These are phyloP conservation scores for Exophiala alcalophila DNA, from an alignment of 2,329 filamentous ascomycete species.

Conservation along the genomic window DNA sequence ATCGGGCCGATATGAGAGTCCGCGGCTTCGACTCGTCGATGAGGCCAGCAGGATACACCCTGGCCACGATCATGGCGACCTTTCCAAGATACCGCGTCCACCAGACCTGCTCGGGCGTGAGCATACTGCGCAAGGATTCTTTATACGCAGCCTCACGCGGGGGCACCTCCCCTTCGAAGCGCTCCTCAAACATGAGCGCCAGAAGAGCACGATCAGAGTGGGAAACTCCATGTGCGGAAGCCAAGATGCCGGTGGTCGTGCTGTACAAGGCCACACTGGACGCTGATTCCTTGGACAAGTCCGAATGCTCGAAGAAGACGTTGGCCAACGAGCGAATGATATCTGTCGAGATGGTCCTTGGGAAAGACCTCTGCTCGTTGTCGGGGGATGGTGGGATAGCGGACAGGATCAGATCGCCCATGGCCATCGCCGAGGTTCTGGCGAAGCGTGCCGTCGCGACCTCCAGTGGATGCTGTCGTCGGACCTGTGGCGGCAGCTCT, in stretches of 20 bases:
- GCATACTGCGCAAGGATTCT: slow-evolving; percentile 50
- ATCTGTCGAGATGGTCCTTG: slow-evolving; percentile 3
- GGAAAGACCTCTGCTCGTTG: slow-evolving; percentile 4
- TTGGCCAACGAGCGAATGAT: slow-evolving; percentile 53
- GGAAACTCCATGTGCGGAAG: slow-evolving; percentile 67
- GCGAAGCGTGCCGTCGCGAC: slow-evolving; percentile 58
- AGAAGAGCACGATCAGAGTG: slow-evolving; percentile 70
- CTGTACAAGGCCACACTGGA: slow-evolving; percentile 69
- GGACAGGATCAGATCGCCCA: slow-evolving; percentile 49
- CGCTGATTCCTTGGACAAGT: slow-evolving; percentile 53
- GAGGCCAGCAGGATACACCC: slow-evolving; percentile 60
- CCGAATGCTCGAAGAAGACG: slow-evolving; percentile 54
- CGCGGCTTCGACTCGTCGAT: slow-evolving; percentile 37
- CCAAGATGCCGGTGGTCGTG: slow-evolving; percentile 66
- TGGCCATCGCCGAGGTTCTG: slow-evolving; percentile 42
- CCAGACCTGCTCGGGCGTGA: slow-evolving; percentile 58
- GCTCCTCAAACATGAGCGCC: slow-evolving; percentile 66
- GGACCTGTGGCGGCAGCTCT: slow-evolving; percentile 54
- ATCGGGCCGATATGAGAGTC: slow-evolving; percentile 40
- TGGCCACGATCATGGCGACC: slow-evolving; percentile 56
- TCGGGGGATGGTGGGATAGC: slow-evolving; percentile 42
- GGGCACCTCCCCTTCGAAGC: slow-evolving; percentile 67
- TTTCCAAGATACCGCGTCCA: slow-evolving; percentile 64
- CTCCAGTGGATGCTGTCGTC: slow-evolving; percentile 66
- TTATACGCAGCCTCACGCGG: slow-evolving; percentile 58